phyloP scores from a whole-genome alignment of 768 basidiomycete species.

The Termitomyces sp. region DNA sequence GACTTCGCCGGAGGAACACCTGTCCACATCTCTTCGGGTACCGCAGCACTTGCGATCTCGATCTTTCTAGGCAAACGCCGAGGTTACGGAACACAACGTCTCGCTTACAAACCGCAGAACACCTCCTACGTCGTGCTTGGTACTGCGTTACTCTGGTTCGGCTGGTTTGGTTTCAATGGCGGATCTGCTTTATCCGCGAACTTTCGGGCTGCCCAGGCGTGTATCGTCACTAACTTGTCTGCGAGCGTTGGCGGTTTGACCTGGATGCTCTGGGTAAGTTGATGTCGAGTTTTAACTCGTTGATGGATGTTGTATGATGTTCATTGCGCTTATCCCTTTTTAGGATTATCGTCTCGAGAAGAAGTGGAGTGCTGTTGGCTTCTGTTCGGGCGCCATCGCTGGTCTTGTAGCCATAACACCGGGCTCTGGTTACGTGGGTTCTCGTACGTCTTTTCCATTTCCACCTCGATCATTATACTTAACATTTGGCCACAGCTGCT shows the following conservation, averaged over 20 bases:
- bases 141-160: constrained; percentile 91
- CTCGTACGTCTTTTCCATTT: constrained; percentile 43
- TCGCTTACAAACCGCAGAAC: constrained; percentile 93
- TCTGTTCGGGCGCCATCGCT: constrained; percentile 93
- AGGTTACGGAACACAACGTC: constrained; percentile 86
- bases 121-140: constrained; percentile 90
- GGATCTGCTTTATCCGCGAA: constrained; percentile 84
- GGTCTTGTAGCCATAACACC: constrained; percentile 90
- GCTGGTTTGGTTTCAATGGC: constrained; percentile 96
- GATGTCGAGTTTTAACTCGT: too few relatives aligned
- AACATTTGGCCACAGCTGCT: constrained; percentile 50
- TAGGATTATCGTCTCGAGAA: constrained; percentile 88
- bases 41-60: constrained; percentile 87
- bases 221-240: constrained; percentile 91
- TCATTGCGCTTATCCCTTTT: too few relatives aligned
- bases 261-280: constrained; percentile 83
- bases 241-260: constrained; percentile 83
- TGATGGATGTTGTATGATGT: too few relatives aligned
- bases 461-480: neutral
- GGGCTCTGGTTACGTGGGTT: constrained; percentile 78
- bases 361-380: constrained; percentile 92
- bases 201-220: constrained; percentile 81
- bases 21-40: constrained; percentile 93
- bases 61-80: constrained; percentile 87
- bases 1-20: constrained; percentile 96